phyloP scores from a whole-genome alignment of 2,329 filamentous ascomycete species.

The Colletotrichum neosansevieriae region DNA sequence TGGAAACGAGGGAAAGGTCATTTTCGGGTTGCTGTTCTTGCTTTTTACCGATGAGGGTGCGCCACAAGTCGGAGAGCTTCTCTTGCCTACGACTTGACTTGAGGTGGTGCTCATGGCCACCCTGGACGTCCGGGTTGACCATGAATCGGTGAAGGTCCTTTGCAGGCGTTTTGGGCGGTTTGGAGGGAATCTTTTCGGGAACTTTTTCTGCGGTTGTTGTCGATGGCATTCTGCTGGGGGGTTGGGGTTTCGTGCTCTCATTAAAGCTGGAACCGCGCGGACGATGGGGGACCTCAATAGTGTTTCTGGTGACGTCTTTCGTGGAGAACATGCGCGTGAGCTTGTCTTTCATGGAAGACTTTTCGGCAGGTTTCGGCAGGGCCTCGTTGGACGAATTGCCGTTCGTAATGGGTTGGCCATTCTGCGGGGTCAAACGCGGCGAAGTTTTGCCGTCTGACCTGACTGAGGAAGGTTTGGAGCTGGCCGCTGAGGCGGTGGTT shows the following conservation, averaged over 20 bases:
- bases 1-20: conserved; percentile 92
- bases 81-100: conserved; percentile 93
- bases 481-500: conserved; percentile 51
- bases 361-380: conserved; percentile 58
- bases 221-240: conserved; percentile 48
- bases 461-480: conserved; percentile 63
- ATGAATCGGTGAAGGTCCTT: conserved; percentile 63
- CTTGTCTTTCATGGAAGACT: conserved; percentile 72
- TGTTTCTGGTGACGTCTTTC: conserved; percentile 60
- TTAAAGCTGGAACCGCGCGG: conserved; percentile 50
- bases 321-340: conserved; percentile 74
- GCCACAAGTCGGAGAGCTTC: conserved; percentile 92
- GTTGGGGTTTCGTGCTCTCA: conserved; percentile 54
- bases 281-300: conserved; percentile 51
- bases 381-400: conserved; percentile 47
- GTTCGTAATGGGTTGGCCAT: conserved; percentile 47
- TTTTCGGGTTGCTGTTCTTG: conserved; percentile 77
- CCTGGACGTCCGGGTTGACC: conserved; percentile 64
- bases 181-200: conserved; percentile 48
- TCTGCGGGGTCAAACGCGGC: conserved; percentile 53
- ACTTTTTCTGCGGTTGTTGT: conserved; percentile 45
- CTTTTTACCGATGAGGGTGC: conserved; percentile 86
- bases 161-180: conserved; percentile 52
- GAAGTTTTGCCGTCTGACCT: conserved; percentile 58
- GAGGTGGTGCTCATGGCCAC: conserved; percentile 87